Evolutionary conservation across 345 rosid species (phyloP), one percentile per base, ranked within the genome.

Genomic region (Erysimum cheiranthoides): DNA sequence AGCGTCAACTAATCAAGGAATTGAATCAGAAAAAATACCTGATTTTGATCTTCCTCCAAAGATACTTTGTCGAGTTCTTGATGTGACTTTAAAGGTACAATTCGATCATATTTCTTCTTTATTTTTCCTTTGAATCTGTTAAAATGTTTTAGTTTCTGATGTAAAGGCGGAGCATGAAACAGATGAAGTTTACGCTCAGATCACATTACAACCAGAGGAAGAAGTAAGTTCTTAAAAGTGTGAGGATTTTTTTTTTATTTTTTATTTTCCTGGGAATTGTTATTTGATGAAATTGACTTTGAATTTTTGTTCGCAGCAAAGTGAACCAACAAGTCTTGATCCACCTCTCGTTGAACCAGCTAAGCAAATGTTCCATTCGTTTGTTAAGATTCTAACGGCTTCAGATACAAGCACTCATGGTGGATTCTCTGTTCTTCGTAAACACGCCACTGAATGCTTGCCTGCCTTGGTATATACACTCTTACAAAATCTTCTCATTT

Each of bases 321-420:
- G 63, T 25, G 90, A 87, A 69, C 91, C 88, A 10, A 76, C 83
- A 46, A 81, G 78, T 81, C 87, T 79, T 31, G 91, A 90, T 74
- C 86, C 81, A 18, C 79, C 81, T 17, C 54, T 69, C 0, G 77
- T 81, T 11, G 91, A 87, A 80, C 85, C 82, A 17, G 77, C 77
- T 12, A 88, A 77, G 79, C 84, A 34, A 79, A 49, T 68, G 4
- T 79, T 89, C 16, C 87, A 89, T 72, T 87, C 94, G 1, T 93
- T 90, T 81, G 87, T 89, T 78, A 93, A 90, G 86, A 87, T 91
- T 77, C 71, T 93, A 52, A 93, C 97, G 1, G 96, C 94, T 74
- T 89, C 97, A 27, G 97, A 93, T 49, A 90, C 96, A 30, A 93
- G 97, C 82, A 93, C 96, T 47, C 96, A 93, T 77, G 97, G 97